phyloP scores from a whole-genome alignment of 1,284 basidiomycete species.

The Uromyces viciae-fabae region DNA sequence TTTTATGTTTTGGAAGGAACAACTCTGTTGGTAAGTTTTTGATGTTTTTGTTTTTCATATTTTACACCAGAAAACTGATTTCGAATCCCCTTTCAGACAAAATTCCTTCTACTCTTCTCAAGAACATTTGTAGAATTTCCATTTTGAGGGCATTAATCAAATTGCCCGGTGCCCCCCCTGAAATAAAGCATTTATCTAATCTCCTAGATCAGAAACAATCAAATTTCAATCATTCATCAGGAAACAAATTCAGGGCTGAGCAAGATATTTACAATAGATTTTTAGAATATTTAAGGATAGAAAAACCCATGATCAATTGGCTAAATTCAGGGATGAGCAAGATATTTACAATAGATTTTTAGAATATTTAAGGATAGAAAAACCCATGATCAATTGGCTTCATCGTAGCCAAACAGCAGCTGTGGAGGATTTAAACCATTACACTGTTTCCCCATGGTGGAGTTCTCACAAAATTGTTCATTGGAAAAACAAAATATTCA shows the following conservation, averaged over 20 bases:
- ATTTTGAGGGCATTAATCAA: neutral
- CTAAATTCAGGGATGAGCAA: neutral
- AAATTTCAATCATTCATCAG: neutral
- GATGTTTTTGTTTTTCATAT: too few relatives aligned
- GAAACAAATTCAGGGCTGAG: neutral
- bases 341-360: neutral
- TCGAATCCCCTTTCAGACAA: neutral
- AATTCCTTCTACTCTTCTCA: neutral
- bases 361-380: neutral
- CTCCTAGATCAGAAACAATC: neutral
- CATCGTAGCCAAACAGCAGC: neutral
- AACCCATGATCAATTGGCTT: neutral
- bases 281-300: neutral
- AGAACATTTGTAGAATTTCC: neutral
- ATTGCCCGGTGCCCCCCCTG: neutral
- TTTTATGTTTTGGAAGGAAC: conserved; percentile 2
- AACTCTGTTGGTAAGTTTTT: conserved; percentile 10
- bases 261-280: neutral
- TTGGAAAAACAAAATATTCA: conserved; percentile 13
- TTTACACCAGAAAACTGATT: neutral
- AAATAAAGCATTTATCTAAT: neutral
- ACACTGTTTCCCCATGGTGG: neutral
- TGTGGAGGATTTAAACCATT: neutral
- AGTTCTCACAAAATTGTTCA: conserved; percentile 6
- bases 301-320: neutral